Evolutionary conservation across 2,329 filamentous ascomycete genomes (phyloP).

Genomic region (Aspergillus chevalieri): DNA sequence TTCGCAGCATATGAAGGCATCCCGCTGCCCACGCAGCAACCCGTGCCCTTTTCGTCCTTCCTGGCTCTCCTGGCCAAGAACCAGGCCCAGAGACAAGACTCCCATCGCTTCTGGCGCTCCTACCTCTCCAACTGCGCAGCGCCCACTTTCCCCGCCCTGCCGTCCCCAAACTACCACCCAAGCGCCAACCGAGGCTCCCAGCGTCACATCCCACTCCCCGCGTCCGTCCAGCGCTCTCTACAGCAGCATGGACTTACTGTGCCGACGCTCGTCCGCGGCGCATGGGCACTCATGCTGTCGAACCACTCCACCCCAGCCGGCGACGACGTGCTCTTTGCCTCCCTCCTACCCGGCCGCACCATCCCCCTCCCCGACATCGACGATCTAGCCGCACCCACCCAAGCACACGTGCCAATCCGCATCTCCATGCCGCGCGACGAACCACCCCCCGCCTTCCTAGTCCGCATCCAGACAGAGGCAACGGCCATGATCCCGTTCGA

Average conservation of each 20-base stretch:
- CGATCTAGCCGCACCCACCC: not conserved
- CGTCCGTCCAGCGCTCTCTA: not conserved
- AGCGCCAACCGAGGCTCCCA: not conserved
- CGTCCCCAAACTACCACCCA: not conserved
- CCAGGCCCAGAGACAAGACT: too few species aligned
- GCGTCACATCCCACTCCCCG: not conserved
- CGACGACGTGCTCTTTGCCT: not conserved
- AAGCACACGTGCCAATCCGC: not conserved
- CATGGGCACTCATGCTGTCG: not conserved
- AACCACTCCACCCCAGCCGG: not conserved
- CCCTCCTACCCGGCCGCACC: not conserved
- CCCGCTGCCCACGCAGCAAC: too few species aligned
- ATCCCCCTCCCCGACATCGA: not conserved
- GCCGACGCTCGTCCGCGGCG: not conserved
- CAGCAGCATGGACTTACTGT: not conserved
- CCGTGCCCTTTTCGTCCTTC: too few species aligned
- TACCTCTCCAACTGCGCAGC: too few species aligned
- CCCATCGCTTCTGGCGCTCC: too few species aligned
- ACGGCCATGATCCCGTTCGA: not conserved
- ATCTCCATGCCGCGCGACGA: not conserved
- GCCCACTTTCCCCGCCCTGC: too few species aligned
- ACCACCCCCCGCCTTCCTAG: not conserved
- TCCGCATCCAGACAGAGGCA: not conserved
- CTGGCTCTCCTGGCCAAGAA: too few species aligned
- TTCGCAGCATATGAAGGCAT: too few species aligned